A percentile compares a stretch with the other conserved stretches of the same genome.
Evolutionary conservation across 495 filamentous ascomycete genomes (phyloP).

Genomic region (Xylaria nigripes): DNA sequence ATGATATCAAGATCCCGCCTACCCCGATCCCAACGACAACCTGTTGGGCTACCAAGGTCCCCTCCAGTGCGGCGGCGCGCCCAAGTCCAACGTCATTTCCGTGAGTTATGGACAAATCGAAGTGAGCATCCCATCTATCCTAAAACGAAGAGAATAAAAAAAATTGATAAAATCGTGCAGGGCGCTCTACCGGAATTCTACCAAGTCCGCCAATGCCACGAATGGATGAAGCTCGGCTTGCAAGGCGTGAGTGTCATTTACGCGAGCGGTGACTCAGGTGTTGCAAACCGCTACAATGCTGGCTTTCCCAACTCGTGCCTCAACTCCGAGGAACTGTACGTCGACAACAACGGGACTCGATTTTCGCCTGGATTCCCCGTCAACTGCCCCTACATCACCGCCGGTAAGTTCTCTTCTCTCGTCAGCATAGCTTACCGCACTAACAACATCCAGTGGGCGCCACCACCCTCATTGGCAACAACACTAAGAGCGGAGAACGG

Average conservation of each 20-base stretch:
- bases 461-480: conserved; percentile 15
- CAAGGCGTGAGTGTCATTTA: conserved; percentile 66
- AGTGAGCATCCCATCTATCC: conserved; percentile 7
- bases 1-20: conserved; percentile 21
- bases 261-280: conserved; percentile 64
- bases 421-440: conserved; percentile 44
- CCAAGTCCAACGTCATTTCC: conserved; percentile 53
- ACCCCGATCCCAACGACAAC: conserved; percentile 33
- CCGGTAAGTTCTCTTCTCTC: conserved; percentile 52
- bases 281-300: conserved; percentile 53
- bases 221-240: conserved; percentile 56
- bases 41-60: conserved; percentile 32
- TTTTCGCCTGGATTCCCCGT: conserved; percentile 68
- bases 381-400: conserved; percentile 63
- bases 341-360: conserved; percentile 6
- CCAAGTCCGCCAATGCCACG: conserved; percentile 48
- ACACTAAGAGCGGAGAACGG: conserved; percentile 31
- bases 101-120: conserved; percentile 52
- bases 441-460: conserved; percentile 16
- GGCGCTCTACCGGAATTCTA: conserved; percentile 31
- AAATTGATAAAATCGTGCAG: not conserved
- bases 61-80: conserved; percentile 39
- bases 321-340: conserved; percentile 25
- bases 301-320: conserved; percentile 45
- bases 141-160: not conserved